Base-by-base conservation (phyloP, 2,329 filamentous ascomycete genomes). In the Herpotrichia juniperi region DNA sequence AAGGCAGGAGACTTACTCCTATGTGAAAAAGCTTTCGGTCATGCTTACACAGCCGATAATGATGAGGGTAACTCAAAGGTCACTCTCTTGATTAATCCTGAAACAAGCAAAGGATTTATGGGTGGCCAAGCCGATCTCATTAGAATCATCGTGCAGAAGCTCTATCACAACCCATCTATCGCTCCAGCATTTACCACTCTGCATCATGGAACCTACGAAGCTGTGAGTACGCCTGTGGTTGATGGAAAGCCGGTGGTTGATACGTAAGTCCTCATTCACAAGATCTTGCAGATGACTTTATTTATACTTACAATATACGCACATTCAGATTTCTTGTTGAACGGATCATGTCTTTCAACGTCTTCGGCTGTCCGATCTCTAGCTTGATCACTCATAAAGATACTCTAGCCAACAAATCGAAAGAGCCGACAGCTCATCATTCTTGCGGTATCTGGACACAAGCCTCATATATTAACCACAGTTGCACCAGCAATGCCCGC, bases 1-100 rank as follows among this genome's bases (percentile, higher is more conserved):
- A 74, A 73, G 50, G 76, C 79, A 1, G 80, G 81, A 1, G 77
- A 82, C 4, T 67, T 83, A 2, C 61, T 84, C 1, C 56, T 83
- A 1, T 84, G 81, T 42, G 83, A 85, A 53, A 86, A 85, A 54
- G 81, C 82, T 0, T 83, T 84, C 57, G 64, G 65, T 0, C 74
- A 82, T 59, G 69, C 54, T 17, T 77, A 69, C 22, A 46, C 50
- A 37, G 57, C 61, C 3, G 67, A 64, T 2, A 44, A 68, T 2
- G 40, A 54, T 19, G 25, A 22, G 0, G 42, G 31, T 1, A 55
- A 22, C n/a, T 50, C 47, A 8, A 64, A 61, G 3, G 51, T 56
- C 10, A 64, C 49, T 1, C n/a, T 78, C 0, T 44, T 80, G 39
- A 61, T 81, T 14, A 76, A 80, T 49, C 2, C 64, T 2, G 59